Percentiles rank a stretch among this genome's conserved stretches.
Evolutionary conservation across 140 eudicot genomes (phyloP).

Genomic region (Ambrosia hybrid): DNA sequence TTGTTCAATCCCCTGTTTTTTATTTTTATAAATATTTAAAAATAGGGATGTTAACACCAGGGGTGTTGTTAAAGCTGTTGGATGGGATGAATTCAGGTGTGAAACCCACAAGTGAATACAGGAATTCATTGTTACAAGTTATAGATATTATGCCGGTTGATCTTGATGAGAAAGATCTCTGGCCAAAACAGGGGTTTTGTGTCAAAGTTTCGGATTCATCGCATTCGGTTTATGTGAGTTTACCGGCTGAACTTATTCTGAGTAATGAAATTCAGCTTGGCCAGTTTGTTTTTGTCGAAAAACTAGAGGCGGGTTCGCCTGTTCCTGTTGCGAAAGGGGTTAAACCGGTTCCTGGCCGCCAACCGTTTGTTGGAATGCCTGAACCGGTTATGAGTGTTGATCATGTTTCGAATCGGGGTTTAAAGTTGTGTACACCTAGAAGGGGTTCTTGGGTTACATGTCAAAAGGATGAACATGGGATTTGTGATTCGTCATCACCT

Average conservation of each 20-base stretch:
- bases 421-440: slow-evolving; percentile 19
- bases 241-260: slow-evolving; percentile 72
- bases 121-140: slow-evolving; percentile 74
- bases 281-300: slow-evolving; percentile 78
- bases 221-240: slow-evolving; percentile 67
- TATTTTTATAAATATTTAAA: background rate
- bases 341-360: slow-evolving; percentile 80
- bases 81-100: slow-evolving; percentile 64
- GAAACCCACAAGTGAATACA: slow-evolving; percentile 66
- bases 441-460: slow-evolving; percentile 60
- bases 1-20: background rate
- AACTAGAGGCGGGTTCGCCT: slow-evolving; percentile 69
- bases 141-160: slow-evolving; percentile 81
- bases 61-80: slow-evolving; percentile 66
- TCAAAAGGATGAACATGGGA: slow-evolving; percentile 27
- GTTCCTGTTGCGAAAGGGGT: slow-evolving; percentile 77
- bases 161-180: slow-evolving; percentile 75
- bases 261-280: slow-evolving; percentile 84
- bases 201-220: slow-evolving; percentile 82
- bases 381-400: slow-evolving; percentile 45
- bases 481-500: slow-evolving; percentile 35
- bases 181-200: slow-evolving; percentile 85
- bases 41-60: slow-evolving; percentile 55
- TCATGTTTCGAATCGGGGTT: background rate
- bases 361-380: slow-evolving; percentile 76